These are phyloP conservation scores for Kalanchoe fedtschenkoi DNA, from an alignment of 164 flowering plant species.

Conservation along the genomic window DNA sequence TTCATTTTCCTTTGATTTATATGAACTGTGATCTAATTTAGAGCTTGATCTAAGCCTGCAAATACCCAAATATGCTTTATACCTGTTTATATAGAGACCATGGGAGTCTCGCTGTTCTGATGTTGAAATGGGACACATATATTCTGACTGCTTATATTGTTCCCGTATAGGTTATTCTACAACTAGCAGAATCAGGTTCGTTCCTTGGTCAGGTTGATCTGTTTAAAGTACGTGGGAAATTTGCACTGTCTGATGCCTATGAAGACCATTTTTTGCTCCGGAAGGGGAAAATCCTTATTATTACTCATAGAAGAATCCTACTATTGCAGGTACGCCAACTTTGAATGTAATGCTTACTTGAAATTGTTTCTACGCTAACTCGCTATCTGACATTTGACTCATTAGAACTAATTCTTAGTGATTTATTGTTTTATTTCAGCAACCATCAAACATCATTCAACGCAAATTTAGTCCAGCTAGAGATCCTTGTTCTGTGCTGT, in stretches of 20 bases:
- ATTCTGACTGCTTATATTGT: constrained; percentile 3
- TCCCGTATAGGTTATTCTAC: constrained; percentile 67
- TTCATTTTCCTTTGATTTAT: neutral
- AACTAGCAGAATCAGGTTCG: constrained; percentile 89
- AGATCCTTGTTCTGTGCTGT: constrained; percentile 85
- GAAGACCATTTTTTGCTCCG: constrained; percentile 90
- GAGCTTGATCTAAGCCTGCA: neutral
- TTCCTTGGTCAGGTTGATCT: constrained; percentile 93
- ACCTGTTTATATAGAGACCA: neutral
- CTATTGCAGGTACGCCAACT: constrained; percentile 60
- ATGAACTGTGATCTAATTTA: neutral
- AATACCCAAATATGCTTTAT: no score
- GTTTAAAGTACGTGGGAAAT: constrained; percentile 93
- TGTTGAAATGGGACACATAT: neutral
- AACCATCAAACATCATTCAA: constrained; percentile 70
- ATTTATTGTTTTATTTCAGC: constrained; percentile 33
- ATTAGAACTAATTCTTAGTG: neutral
- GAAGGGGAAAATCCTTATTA: constrained; percentile 60
- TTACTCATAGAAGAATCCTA: constrained; percentile 86
- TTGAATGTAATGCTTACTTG: neutral
- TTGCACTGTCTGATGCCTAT: constrained; percentile 96
- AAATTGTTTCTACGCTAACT: neutral
- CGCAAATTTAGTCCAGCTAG: constrained; percentile 89
- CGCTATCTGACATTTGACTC: neutral
- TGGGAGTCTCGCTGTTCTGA: neutral